Evolutionary conservation across 2,329 filamentous ascomycete genomes (phyloP), one percentile per base, ranked within the genome.

Genomic region (Macrophomina phaseolina): DNA sequence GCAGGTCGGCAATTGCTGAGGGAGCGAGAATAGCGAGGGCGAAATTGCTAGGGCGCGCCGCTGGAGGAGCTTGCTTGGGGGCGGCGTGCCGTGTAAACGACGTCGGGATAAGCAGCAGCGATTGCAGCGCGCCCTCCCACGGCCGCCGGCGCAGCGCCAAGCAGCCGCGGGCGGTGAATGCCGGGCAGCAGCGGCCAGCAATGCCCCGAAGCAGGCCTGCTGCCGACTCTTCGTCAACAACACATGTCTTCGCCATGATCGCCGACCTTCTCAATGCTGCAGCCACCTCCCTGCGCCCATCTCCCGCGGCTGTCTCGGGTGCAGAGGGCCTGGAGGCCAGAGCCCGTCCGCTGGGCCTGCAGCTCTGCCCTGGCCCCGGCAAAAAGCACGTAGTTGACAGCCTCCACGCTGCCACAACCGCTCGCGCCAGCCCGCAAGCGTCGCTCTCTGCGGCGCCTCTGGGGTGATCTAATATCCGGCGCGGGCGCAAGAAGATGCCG

Each of bases 71-170:
- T 18, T 30, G 18, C 23, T 23, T 23, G 23, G 23, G 16, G 53
- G 38, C 55, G 55, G 36, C 3, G 55, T 28, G 42, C 23, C 42
- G 56, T 34, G 56, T 38, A 61, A 30, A 62, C 58, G 58, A 62
- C 30, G 58, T 62, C 46, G 30, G 58, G 58, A 62, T 62, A 62
- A 62, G 58, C 58, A 62, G 42, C 45, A 62, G 42, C 45, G 45
- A 34, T n/a, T 18, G 40, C 40, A 46, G 55, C 36, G 38, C 16
- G 53, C 52, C 16, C 52, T 23, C 23, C 23, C n/a, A 32, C 32
- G 32, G 23, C 18, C 12, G 16, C 23, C 28, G 9, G 56, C 56
- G 28, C 28, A 49, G 40, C 30, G 56, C 40, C 30, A 18, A 48
- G 56, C 12, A 5, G 23, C 23, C 6, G 9, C n/a, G 52, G 52